Percentiles rank a stretch among this genome's conserved stretches.
These are phyloP conservation scores for Alternaria brassicae DNA, from an alignment of 2,329 filamentous ascomycete genomes.

Conservation along the genomic window DNA sequence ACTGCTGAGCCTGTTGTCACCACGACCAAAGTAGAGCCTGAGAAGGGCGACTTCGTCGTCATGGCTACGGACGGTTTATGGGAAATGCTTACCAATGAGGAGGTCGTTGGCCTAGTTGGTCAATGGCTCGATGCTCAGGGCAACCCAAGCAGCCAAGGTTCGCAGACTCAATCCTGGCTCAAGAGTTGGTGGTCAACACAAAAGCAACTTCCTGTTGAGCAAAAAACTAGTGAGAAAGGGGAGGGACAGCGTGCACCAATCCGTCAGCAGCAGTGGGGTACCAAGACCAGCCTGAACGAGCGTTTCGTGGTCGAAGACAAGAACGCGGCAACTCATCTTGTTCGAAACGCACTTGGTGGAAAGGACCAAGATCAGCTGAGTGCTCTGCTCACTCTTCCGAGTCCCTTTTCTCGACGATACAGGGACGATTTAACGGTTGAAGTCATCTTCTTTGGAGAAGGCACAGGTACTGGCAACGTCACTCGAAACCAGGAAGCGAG, in stretches of 20 bases:
- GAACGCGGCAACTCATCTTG: constrained; percentile 94
- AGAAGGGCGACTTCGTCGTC: constrained; percentile 92
- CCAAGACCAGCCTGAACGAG: constrained; percentile 73
- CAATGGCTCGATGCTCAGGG: constrained; percentile 90
- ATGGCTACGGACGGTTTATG: constrained; percentile 96
- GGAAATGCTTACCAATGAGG: constrained; percentile 99
- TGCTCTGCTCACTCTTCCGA: constrained; percentile 86
- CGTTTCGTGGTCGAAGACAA: constrained; percentile 95
- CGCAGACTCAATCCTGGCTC: constrained; percentile 66
- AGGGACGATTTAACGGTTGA: constrained; percentile 96
- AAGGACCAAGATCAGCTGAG: constrained; percentile 93
- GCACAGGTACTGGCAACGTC: constrained; percentile 76
- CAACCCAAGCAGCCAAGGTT: constrained; percentile 46
- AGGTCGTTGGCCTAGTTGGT: constrained; percentile 94
- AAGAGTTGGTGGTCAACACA: constrained; percentile 70
- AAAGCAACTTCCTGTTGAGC: constrained; percentile 77
- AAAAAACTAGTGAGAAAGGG: constrained; percentile 56
- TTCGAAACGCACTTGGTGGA: constrained; percentile 92
- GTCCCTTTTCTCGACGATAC: constrained; percentile 89
- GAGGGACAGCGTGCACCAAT: constrained; percentile 87
- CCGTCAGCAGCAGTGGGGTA: constrained; percentile 88
- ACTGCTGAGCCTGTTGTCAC: constrained; percentile 95
- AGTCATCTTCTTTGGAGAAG: constrained; percentile 96
- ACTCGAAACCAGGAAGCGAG: constrained; percentile 87
- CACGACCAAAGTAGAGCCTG: constrained; percentile 87